phyloP scores from a whole-genome alignment of 352 stramenopile species.

The Paralagenidium karlingii region DNA sequence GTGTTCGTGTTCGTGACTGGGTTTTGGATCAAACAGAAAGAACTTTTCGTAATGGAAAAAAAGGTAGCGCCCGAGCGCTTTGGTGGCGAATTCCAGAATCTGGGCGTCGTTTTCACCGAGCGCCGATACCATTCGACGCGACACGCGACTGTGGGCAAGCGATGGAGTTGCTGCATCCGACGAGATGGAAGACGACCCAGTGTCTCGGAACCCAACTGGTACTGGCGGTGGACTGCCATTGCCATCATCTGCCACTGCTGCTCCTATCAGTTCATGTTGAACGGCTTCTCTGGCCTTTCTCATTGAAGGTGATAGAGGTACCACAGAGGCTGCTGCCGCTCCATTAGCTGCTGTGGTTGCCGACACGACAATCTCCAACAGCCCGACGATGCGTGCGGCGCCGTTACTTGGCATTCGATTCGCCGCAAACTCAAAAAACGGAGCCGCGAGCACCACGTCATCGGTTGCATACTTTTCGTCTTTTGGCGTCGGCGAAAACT shows the following conservation, averaged over 20 bases:
- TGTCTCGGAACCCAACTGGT: too few species aligned
- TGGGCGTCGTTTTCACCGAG: conserved; percentile 57
- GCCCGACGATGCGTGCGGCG: conserved; percentile 25
- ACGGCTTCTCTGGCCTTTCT: too few species aligned
- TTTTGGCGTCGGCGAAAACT: not conserved
- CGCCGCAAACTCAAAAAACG: conserved; percentile 31
- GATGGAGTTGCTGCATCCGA: conserved; percentile 6
- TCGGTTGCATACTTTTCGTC: conserved; percentile 20
- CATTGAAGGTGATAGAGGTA: too few species aligned
- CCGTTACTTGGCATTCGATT: conserved; percentile 8
- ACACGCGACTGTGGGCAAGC: too few species aligned
- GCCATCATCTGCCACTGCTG: too few species aligned
- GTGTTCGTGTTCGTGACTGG: not conserved
- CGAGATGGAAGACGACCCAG: not conserved
- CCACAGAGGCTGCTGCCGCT: too few species aligned
- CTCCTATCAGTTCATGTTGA: too few species aligned
- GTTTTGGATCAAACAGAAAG: conserved; percentile 21
- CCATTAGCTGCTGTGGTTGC: too few species aligned
- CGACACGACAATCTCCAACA: conserved; percentile 36
- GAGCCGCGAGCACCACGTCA: conserved; percentile 23
- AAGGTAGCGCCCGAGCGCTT: conserved; percentile 57
- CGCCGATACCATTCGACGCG: too few species aligned
- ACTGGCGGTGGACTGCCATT: too few species aligned
- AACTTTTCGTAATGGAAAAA: conserved; percentile 67
- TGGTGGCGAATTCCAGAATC: conserved; percentile 46